Conservation (phyloP, 495 filamentous ascomycete species). For the Alectoria sarmentosa region DNA sequence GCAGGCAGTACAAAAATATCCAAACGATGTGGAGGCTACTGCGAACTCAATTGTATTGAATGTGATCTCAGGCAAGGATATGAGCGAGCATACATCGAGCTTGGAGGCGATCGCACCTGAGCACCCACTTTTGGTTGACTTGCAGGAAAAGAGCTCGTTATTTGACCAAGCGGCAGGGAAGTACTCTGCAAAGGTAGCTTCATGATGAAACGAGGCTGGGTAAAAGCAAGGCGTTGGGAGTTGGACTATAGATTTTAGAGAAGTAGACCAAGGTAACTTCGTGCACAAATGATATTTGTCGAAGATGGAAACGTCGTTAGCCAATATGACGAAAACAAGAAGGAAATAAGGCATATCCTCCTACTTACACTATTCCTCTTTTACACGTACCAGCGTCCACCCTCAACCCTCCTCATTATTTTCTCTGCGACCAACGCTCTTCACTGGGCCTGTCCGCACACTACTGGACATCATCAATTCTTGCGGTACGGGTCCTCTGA, state of each 20-base stretch:
- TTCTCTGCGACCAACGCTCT: too few species aligned
- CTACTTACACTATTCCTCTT: too few species aligned
- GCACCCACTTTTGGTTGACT: slow-evolving; percentile 59
- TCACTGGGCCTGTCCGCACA: too few species aligned
- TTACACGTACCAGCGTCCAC: too few species aligned
- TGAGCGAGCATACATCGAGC: slow-evolving; percentile 7
- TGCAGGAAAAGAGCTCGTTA: slow-evolving; percentile 66
- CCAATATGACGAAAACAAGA: too few species aligned
- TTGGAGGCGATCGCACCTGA: slow-evolving; percentile 50
- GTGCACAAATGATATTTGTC: background rate
- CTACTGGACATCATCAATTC: too few species aligned
- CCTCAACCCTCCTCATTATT: too few species aligned
- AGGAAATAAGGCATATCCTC: too few species aligned
- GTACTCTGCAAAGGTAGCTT: slow-evolving; percentile 64
- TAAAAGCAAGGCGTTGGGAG: slow-evolving; percentile 14
- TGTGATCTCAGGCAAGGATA: slow-evolving; percentile 57
- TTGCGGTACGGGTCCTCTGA: too few species aligned
- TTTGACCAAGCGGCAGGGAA: slow-evolving; percentile 78
- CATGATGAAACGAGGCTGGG: slow-evolving; percentile 34
- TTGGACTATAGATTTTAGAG: background rate
- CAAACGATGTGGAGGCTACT: slow-evolving; percentile 62
- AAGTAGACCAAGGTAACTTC: background rate
- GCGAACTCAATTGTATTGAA: slow-evolving; percentile 77
- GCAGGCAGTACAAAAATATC: slow-evolving; percentile 68
- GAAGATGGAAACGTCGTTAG: too few species aligned